phyloP scores from a whole-genome alignment of 2,329 filamentous ascomycete species.

The Colletotrichum horii region DNA sequence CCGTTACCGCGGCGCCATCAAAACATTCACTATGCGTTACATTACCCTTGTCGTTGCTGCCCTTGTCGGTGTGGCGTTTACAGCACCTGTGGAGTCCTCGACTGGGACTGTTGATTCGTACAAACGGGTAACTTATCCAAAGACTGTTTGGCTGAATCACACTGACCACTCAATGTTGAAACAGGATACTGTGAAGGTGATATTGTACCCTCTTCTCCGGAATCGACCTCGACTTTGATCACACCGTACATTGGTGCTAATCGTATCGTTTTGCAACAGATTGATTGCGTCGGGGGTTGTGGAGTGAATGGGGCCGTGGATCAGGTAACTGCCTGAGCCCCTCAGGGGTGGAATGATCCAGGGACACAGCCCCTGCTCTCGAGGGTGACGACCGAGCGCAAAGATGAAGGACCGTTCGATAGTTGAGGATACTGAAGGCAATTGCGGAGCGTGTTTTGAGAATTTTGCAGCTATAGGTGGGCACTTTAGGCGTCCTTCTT shows the following conservation, averaged over 20 bases:
- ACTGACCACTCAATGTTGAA: background rate
- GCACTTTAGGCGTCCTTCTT: accelerated
- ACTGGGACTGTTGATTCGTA: background rate
- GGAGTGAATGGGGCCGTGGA: background rate
- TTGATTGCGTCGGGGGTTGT: background rate
- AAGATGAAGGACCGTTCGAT: background rate
- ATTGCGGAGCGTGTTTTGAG: accelerated
- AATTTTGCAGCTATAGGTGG: accelerated
- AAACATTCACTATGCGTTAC: background rate
- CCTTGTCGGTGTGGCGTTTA: background rate
- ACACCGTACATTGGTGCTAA: background rate
- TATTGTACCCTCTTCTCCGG: accelerated
- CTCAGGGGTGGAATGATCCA: background rate
- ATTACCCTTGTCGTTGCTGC: background rate
- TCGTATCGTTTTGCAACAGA: accelerated
- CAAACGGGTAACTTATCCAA: background rate
- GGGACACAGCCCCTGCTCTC: accelerated
- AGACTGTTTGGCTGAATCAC: background rate
- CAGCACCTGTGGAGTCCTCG: background rate
- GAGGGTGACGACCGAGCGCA: too few relatives aligned
- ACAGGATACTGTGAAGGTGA: background rate
- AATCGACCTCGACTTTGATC: accelerated
- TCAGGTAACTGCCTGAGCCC: background rate
- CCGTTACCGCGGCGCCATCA: accelerated
- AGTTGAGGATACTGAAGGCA: accelerated